Conservation (phyloP, 1,139 yeast genomes). For the Taphrina confusa region DNA sequence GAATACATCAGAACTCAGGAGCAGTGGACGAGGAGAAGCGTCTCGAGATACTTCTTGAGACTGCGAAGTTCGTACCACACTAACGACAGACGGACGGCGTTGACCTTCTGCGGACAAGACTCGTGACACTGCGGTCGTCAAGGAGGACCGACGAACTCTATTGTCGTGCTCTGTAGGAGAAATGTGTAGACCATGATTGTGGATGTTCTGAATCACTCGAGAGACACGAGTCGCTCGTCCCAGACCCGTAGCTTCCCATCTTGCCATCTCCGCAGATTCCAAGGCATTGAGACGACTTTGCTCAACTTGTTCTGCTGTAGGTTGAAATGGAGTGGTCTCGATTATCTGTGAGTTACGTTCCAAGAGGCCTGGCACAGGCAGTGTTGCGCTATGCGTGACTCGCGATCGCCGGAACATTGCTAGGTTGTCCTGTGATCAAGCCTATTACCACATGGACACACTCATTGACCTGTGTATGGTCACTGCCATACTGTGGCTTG, state of each 20-base stretch:
- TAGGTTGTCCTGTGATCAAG: too few species aligned
- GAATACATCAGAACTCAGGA: not conserved
- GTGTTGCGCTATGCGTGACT: too few species aligned
- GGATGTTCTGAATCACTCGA: not conserved
- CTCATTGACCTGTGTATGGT: too few species aligned
- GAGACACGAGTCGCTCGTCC: not conserved
- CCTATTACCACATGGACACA: too few species aligned
- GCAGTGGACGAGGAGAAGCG: not conserved
- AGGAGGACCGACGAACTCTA: not conserved
- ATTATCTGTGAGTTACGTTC: not conserved
- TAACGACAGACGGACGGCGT: not conserved
- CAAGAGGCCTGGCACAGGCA: too few species aligned
- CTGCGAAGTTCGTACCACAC: not conserved
- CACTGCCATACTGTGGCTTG: too few species aligned
- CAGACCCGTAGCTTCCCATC: slow-evolving; percentile 5
- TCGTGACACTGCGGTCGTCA: not conserved
- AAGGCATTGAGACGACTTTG: slow-evolving; percentile 22
- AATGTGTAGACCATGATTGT: not conserved
- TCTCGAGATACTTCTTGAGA: not conserved
- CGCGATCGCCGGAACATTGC: too few species aligned
- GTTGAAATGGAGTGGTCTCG: not conserved
- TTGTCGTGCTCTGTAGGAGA: not conserved
- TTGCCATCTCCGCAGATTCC: slow-evolving; percentile 17
- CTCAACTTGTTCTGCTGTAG: slow-evolving; percentile 13
- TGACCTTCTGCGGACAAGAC: not conserved